Conservation (phyloP, 2,329 filamentous ascomycete species). For the Alternaria metachromatica region DNA sequence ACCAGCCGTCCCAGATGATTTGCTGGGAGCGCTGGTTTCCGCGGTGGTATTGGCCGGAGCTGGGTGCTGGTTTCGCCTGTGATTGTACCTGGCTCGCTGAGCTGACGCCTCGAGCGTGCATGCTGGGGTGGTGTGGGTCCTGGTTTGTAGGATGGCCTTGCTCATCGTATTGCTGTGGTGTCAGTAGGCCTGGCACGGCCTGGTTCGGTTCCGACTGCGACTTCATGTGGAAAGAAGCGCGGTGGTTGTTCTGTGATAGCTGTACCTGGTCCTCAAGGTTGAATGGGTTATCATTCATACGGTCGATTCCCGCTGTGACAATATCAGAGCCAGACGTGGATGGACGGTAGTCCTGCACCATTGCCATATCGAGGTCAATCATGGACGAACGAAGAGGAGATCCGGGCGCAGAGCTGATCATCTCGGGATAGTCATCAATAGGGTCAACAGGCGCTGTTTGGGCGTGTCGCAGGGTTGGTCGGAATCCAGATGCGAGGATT, state of each 20-base stretch:
- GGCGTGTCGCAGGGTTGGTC: conserved; percentile 51
- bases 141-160: conserved; percentile 42
- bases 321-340: conserved; percentile 52
- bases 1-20: conserved; percentile 43
- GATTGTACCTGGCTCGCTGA: conserved; percentile 45
- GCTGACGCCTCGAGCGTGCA: conserved; percentile 45
- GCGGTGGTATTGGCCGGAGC: conserved; percentile 28
- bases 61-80: conserved; percentile 28
- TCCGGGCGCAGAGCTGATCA: conserved; percentile 38
- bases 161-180: conserved; percentile 45
- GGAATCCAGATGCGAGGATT: conserved; percentile 44
- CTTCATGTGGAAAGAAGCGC: conserved; percentile 49
- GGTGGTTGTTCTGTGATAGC: conserved; percentile 47
- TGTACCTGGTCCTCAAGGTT: conserved; percentile 56
- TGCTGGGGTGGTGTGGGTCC: conserved; percentile 34
- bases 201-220: conserved; percentile 51
- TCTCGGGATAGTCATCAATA: conserved; percentile 48
- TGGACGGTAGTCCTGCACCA: conserved; percentile 52
- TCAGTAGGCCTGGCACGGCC: conserved; percentile 44
- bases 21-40: conserved; percentile 39
- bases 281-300: conserved; percentile 56
- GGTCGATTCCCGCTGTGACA: conserved; percentile 47
- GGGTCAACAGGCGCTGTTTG: conserved; percentile 50
- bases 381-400: conserved; percentile 52
- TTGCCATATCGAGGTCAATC: conserved; percentile 53